phyloP scores from a whole-genome alignment of 306 rosid genomes.

The Cucurbita pepo region DNA sequence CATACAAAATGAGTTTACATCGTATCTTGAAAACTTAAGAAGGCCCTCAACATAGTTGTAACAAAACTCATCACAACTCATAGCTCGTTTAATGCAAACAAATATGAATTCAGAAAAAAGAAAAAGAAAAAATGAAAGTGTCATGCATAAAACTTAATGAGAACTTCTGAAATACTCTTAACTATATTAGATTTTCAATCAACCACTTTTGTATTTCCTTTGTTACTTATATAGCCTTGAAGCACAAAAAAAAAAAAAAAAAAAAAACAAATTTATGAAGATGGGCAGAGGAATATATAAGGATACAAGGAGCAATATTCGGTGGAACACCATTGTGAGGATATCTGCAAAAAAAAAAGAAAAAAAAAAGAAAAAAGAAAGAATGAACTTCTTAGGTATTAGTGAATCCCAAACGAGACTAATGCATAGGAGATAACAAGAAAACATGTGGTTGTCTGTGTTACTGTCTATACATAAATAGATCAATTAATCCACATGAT shows the following conservation, averaged over 20 bases:
- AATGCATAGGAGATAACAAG: not conserved
- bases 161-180: not conserved
- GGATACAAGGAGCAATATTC: constrained; percentile 90
- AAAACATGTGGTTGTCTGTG: not conserved
- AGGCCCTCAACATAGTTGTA: not conserved
- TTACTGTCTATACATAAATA: not conserved
- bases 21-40: not conserved
- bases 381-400: not conserved
- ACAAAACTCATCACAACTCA: not conserved
- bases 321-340: constrained; percentile 64
- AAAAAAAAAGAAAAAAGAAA: constrained; percentile 1
- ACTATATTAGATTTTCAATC: not conserved
- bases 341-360: constrained; percentile 34
- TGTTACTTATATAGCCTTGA: not conserved
- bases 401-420: not conserved
- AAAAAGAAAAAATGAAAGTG: not conserved
- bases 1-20: not conserved
- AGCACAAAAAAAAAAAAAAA: not conserved
- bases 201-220: not conserved
- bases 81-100: not conserved
- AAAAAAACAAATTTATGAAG: not conserved
- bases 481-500: not conserved
- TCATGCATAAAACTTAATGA: not conserved
- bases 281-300: constrained; percentile 12
- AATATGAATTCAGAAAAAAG: not conserved